phyloP scores from a whole-genome alignment of 805 yeast genomes.

The Saccharomycopsis capsularis region DNA sequence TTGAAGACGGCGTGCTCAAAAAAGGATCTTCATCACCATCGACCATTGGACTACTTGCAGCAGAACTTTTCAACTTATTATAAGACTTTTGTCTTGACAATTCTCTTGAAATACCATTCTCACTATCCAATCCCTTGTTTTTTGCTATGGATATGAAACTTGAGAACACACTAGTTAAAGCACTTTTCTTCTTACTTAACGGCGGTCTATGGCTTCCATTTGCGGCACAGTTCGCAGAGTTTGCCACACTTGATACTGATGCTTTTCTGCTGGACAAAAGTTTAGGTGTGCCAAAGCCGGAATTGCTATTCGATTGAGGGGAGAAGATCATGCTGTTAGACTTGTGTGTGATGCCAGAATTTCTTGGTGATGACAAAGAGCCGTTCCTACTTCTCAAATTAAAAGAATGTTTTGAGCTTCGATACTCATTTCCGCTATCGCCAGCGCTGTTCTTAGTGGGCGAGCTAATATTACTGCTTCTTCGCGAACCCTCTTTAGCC shows the following conservation, averaged over 20 bases:
- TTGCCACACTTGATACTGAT: slow-evolving; percentile 4
- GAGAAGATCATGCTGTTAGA: slow-evolving; percentile 9
- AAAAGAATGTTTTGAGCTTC: slow-evolving; percentile 9
- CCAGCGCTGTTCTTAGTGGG: no score
- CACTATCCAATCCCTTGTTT: neutral
- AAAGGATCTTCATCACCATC: slow-evolving; percentile 3
- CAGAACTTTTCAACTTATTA: no score
- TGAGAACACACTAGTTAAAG: slow-evolving; percentile 17
- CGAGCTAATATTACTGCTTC: neutral
- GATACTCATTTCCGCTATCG: neutral
- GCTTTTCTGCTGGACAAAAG: slow-evolving; percentile 8
- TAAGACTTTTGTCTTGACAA: slow-evolving; percentile 2
- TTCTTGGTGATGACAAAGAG: slow-evolving; percentile 8
- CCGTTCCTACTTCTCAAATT: slow-evolving; percentile 1
- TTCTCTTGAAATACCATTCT: no score
- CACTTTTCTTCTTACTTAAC: slow-evolving; percentile 18
- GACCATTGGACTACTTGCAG: neutral
- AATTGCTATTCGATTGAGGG: neutral
- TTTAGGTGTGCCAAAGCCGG: slow-evolving; percentile 1
- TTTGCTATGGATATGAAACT: slow-evolving; percentile 16
- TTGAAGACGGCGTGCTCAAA: no score
- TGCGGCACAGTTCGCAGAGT: neutral
- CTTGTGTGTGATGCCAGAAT: neutral
- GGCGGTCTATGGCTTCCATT: slow-evolving; percentile 8
- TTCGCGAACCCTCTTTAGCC: neutral